Evolutionary conservation across 164 flowering plant species (phyloP).

Genomic region (Kalanchoe fedtschenkoi): DNA sequence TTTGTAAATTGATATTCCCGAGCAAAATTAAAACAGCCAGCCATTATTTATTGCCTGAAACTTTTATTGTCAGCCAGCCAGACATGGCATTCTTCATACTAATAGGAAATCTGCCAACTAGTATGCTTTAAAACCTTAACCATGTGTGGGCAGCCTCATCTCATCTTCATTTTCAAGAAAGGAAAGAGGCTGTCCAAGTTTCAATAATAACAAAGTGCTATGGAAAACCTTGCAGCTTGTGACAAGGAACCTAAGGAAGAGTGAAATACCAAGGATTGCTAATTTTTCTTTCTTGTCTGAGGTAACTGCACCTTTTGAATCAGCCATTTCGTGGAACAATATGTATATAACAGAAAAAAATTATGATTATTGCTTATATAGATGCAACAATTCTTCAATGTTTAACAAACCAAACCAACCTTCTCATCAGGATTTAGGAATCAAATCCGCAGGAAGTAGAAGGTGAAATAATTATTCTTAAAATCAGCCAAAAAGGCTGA

Average conservation of each 20-base stretch:
- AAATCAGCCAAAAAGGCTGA: too few species aligned
- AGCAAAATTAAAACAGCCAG: background rate
- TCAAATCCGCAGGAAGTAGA: too few species aligned
- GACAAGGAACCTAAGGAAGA: background rate
- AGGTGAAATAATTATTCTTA: too few species aligned
- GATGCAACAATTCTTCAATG: background rate
- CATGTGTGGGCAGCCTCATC: background rate
- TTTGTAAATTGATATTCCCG: background rate
- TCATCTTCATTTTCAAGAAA: background rate
- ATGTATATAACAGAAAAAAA: background rate
- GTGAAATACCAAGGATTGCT: constrained; percentile 36
- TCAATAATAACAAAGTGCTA: background rate
- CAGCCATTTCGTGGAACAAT: constrained; percentile 28
- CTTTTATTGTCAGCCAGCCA: too few species aligned
- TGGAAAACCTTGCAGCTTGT: background rate
- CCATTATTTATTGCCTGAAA: too few species aligned
- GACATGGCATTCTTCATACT: too few species aligned
- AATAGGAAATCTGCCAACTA: background rate
- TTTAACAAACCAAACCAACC: too few species aligned
- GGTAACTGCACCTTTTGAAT: constrained; percentile 29
- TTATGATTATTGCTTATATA: background rate
- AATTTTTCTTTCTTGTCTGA: constrained; percentile 27
- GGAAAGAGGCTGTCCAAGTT: background rate
- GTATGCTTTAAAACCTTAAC: background rate
- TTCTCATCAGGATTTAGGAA: too few species aligned